phyloP scores from a whole-genome alignment of 768 basidiomycete species.

The Udeniomyces megalosporus region DNA sequence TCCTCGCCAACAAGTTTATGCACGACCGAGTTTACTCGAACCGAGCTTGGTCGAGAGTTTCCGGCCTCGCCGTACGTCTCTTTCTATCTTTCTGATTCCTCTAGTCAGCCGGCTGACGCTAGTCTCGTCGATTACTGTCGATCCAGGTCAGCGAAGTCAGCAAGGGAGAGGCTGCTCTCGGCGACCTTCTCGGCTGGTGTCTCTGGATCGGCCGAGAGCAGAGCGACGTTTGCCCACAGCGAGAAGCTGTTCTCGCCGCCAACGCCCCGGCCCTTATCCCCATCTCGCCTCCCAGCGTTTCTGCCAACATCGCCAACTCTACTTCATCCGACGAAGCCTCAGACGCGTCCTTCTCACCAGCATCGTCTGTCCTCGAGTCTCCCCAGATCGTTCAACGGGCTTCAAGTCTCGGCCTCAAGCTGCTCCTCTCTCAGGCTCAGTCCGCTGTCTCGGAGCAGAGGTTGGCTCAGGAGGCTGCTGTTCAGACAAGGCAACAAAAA shows the following conservation, averaged over 20 bases:
- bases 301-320: too few relatives aligned
- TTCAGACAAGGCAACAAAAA: too few relatives aligned
- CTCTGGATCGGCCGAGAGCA: constrained; percentile 57
- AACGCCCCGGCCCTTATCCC: neutral
- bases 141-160: constrained; percentile 45
- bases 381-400: too few relatives aligned
- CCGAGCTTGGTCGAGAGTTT: constrained; percentile 82
- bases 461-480: too few relatives aligned
- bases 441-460: too few relatives aligned
- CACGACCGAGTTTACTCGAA: constrained; percentile 91
- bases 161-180: constrained; percentile 72
- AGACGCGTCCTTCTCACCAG: too few relatives aligned
- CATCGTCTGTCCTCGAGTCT: too few relatives aligned
- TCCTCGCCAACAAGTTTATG: constrained; percentile 79
- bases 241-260: neutral
- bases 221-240: neutral
- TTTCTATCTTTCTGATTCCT: neutral
- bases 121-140: neutral
- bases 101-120: neutral
- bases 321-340: too few relatives aligned
- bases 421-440: too few relatives aligned
- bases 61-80: constrained; percentile 53
- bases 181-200: constrained; percentile 74
- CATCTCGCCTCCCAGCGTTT: too few relatives aligned
- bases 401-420: too few relatives aligned